These are phyloP conservation scores for Cystobasidium tubakii DNA, from an alignment of 768 basidiomycete species.

Conservation along the genomic window DNA sequence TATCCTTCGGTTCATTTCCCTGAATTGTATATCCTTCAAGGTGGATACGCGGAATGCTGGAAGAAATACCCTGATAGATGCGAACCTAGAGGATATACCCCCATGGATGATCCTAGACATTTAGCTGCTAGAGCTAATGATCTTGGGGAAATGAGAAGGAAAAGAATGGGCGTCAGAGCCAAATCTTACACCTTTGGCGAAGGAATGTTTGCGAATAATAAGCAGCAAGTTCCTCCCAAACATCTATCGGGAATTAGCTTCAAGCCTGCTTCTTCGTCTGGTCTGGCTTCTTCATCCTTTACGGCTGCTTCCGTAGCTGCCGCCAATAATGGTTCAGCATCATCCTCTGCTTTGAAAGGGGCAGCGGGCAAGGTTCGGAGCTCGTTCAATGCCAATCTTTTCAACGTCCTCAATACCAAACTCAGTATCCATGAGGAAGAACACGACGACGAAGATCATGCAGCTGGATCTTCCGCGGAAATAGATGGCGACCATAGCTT, in stretches of 20 bases:
- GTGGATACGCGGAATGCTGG: slow-evolving; percentile 87
- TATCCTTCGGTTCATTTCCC: slow-evolving; percentile 94
- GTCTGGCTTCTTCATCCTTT: background rate
- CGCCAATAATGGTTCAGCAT: background rate
- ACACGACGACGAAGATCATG: slow-evolving; percentile 7
- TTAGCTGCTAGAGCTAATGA: slow-evolving; percentile 73
- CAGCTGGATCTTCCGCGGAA: background rate
- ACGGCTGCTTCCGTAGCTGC: background rate
- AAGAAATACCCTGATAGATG: slow-evolving; percentile 64
- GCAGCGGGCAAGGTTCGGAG: background rate
- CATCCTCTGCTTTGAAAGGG: background rate
- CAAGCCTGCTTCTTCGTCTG: slow-evolving; percentile 9
- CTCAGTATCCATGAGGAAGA: slow-evolving; percentile 32
- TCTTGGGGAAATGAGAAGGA: slow-evolving; percentile 80
- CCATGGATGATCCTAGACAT: slow-evolving; percentile 90
- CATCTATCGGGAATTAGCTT: slow-evolving; percentile 19
- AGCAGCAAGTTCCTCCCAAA: background rate
- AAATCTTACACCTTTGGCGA: slow-evolving; percentile 37
- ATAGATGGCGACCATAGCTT: slow-evolving; percentile 13
- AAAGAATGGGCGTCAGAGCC: slow-evolving; percentile 32
- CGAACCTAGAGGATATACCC: slow-evolving; percentile 73
- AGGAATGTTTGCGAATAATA: slow-evolving; percentile 9
- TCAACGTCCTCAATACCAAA: slow-evolving; percentile 27
- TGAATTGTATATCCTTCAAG: slow-evolving; percentile 92
- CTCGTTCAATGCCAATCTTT: slow-evolving; percentile 29